Conservation (phyloP, 2,329 filamentous ascomycete species). For the Xylaria polymorpha region DNA sequence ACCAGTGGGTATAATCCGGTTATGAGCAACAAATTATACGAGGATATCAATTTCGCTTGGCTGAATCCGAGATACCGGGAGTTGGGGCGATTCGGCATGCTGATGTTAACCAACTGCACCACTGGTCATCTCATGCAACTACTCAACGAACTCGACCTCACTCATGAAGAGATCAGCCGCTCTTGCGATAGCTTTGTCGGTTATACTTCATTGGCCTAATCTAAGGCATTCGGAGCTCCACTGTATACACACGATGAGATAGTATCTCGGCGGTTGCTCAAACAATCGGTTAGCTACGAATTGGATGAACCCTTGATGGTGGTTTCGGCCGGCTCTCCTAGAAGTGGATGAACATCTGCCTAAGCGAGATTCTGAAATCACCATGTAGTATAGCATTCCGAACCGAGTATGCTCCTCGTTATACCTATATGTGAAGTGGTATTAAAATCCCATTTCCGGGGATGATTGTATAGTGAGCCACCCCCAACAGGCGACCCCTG, state of each 20-base stretch:
- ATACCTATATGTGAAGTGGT: slow-evolving; percentile 1
- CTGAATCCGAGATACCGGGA: neutral
- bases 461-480: neutral
- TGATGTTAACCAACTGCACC: too few species aligned
- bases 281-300: neutral
- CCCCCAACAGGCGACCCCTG: slow-evolving; percentile 24
- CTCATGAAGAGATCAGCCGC: neutral
- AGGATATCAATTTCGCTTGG: neutral
- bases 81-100: neutral
- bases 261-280: slow-evolving; percentile 10
- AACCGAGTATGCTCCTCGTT: neutral
- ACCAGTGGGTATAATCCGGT: neutral
- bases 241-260: neutral
- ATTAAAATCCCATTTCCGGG: slow-evolving; percentile 9
- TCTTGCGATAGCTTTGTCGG: neutral
- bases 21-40: neutral
- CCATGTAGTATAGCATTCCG: neutral
- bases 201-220: neutral
- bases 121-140: too few species aligned
- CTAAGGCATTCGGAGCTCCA: neutral
- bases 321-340: neutral
- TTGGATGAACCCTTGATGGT: neutral
- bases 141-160: neutral
- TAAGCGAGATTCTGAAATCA: neutral
- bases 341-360: neutral